phyloP scores from a whole-genome alignment of 306 rosid species.

The Rosa persica region DNA sequence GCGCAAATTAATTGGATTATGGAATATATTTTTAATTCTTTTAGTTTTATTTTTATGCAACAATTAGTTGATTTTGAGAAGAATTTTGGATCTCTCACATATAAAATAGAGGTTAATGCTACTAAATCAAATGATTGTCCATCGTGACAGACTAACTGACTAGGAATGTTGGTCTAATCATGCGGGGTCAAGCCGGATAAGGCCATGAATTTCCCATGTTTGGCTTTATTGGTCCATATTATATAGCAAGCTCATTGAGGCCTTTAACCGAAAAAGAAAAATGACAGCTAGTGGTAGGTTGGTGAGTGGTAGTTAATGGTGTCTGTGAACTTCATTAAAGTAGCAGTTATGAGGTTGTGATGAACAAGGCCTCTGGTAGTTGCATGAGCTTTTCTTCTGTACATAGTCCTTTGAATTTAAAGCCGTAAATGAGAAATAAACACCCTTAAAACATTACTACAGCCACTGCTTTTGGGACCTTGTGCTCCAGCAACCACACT shows the following conservation, averaged over 20 bases:
- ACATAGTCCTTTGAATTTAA: not conserved
- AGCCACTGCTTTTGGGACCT: conserved; percentile 5
- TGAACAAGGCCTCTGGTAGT: conserved; percentile 49
- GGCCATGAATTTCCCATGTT: not conserved
- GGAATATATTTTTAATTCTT: too few species aligned
- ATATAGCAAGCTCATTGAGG: not conserved
- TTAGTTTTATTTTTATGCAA: not conserved
- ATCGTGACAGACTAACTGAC: not conserved
- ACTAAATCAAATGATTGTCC: not conserved
- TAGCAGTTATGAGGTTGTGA: conserved; percentile 49
- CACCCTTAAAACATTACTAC: conserved; percentile 1
- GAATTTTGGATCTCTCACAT: too few species aligned
- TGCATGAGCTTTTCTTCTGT: conserved; percentile 23
- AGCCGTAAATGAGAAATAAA: not conserved
- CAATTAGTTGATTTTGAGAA: not conserved
- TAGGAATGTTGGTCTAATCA: not conserved
- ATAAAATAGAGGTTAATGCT: not conserved
- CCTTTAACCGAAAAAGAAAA: not conserved
- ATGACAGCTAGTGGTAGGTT: conserved; percentile 15
- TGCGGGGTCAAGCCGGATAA: not conserved
- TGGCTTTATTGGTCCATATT: not conserved
- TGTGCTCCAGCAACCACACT: not conserved
- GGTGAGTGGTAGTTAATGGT: conserved; percentile 31
- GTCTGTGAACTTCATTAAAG: conserved; percentile 29
- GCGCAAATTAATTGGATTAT: too few species aligned